Conservation (phyloP, 73 alveolate species). For the Paramecium primaurelia region DNA sequence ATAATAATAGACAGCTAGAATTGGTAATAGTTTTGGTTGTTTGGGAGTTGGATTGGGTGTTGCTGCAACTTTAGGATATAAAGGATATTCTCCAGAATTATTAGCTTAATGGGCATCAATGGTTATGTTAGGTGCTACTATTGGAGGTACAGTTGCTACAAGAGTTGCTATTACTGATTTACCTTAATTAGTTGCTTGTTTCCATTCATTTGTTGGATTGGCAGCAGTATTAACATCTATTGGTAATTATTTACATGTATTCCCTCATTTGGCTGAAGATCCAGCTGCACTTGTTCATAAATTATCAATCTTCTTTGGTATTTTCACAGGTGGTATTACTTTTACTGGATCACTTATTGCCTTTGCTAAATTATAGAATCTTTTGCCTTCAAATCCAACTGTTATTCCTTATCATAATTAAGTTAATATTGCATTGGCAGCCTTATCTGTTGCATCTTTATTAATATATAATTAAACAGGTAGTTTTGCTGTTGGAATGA, state of each 20-base stretch:
- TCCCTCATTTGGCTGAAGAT: slow-evolving; percentile 29
- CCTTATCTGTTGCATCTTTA: neutral
- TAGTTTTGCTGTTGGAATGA: slow-evolving; percentile 54
- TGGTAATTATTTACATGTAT: slow-evolving; percentile 61
- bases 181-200: slow-evolving; percentile 68
- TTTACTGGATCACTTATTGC: slow-evolving; percentile 77
- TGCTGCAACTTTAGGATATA: slow-evolving; percentile 39
- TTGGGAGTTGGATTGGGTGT: slow-evolving; percentile 62
- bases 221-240: slow-evolving; percentile 71
- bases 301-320: slow-evolving; percentile 41
- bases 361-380: slow-evolving; percentile 62
- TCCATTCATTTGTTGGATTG: slow-evolving; percentile 72
- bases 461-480: neutral
- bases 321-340: slow-evolving; percentile 68
- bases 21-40: slow-evolving; percentile 64
- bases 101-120: slow-evolving; percentile 43
- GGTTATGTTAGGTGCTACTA: neutral
- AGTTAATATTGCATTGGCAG: slow-evolving; percentile 1
- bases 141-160: slow-evolving; percentile 24
- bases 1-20: slow-evolving; percentile 67
- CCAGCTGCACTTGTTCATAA: neutral
- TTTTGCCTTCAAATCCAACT: slow-evolving; percentile 6
- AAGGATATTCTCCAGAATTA: neutral
- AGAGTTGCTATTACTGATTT: slow-evolving; percentile 23
- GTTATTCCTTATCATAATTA: slow-evolving; percentile 5